Evolutionary conservation across 257 asterid species (phyloP), one percentile per base, ranked within the genome.

Genomic region (Penstemon newberryi): DNA sequence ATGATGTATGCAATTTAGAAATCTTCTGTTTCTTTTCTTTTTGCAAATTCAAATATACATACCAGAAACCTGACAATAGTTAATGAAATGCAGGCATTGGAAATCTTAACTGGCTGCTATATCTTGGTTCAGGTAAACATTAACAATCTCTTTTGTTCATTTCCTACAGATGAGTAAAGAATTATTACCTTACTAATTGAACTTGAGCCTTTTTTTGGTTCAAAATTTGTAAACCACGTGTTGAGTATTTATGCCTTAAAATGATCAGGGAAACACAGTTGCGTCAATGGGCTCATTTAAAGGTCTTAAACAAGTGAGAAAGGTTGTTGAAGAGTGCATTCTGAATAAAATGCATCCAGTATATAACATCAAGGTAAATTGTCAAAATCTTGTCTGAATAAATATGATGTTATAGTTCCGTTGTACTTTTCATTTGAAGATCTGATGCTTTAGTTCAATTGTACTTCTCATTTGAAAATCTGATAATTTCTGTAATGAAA

Each of bases 241-340:
- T 63, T 25, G 46, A 65, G 33, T 54, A 70, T 63, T 73, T 52
- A 41, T 74, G 50, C 50, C 75, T 52, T 38, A 10, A 44, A 69
- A 72, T 75, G 77, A 47, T 62, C 79, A 92, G 97, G 97, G 98
- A 66, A 86, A 81, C 77, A 87, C 97, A 47, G 97, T 92, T 73
- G 85, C 96, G 53, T 88, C 96, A 52, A 92, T 92, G 98, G 96
- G 98, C 70, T 83, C 96, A 46, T 92, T 82, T 82, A 92, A 87
- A 78, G 98, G 98, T 72, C 80, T 89, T n/a, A 92, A 92, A 80
- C 98, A 92, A 82, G 87, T 85, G 38, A 84, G 95, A 75, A 89
- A 79, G 82, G 77, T 89, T 71, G 91, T 92, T 46, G 97, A 92
- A 79, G 98, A 92, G 69, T 92, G 98, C 78, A 80, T 92, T 61